Evolutionary conservation across 1,284 basidiomycete species (phyloP), one percentile per base, ranked within the genome.

Genomic region (Marasmius sp.): DNA sequence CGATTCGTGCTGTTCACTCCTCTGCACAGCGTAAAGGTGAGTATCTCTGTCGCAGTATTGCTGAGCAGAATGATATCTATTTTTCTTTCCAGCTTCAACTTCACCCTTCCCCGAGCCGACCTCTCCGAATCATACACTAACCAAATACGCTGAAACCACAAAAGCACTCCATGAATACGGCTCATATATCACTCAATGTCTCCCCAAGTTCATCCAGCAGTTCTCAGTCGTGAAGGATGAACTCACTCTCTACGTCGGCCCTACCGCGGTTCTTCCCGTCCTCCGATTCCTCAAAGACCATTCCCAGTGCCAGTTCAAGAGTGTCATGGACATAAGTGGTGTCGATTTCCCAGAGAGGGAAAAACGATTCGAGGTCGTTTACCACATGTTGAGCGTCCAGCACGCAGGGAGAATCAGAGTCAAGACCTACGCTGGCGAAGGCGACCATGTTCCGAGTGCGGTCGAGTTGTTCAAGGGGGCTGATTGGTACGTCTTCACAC

Each of bases 141-240:
- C 85, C 57, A 84, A 85, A 72, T 87, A 89, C 70, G 85, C 86
- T 8, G 82, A 86, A 68, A 82, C 90, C 53, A 87, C 91, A 27
- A 86, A 91, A 70, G 82, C 86, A 38, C 80, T 97, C 51, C 95
- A 97, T 76, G 87, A 87, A 53, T 97, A 94, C 71, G 95, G 94
- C 69, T 92, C 94, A 64, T 97, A 97, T 78, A 81, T 97, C 69
- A 88, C 85, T 58, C 92, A 95, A 72, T 94, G 91, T 71, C 86
- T 98, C 27, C 95, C 95, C 61, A 97, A 96, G 80, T 96, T 89
- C 80, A 86, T 98, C 72, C 95, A 98, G 77, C 95, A 98, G 77
- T 97, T 96, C 83, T 94, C 93, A n/a, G 93, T 98, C 54, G 89
- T 95, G 78, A 96, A 96, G 82, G 97, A 99, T 76, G 97, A 99